phyloP scores from a whole-genome alignment of 176 grass and related monocot species.

The Paspalum vaginatum region DNA sequence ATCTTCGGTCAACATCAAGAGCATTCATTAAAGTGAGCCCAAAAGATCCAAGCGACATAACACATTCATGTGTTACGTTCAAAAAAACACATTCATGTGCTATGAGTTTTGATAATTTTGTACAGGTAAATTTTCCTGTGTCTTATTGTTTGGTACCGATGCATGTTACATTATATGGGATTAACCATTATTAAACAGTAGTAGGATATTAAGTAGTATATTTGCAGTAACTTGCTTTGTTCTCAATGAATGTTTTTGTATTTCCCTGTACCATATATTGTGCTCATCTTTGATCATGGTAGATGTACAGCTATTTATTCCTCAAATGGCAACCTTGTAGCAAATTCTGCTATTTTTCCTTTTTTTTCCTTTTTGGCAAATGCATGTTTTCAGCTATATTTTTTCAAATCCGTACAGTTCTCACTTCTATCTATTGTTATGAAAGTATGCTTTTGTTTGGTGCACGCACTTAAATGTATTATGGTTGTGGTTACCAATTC shows the following conservation, averaged over 20 bases:
- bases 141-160: constrained; percentile 23
- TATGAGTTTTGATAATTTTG: constrained; percentile 90
- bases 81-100: too few species aligned
- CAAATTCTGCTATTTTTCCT: constrained; percentile 14
- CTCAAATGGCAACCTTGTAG: neutral
- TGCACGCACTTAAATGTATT: constrained; percentile 11
- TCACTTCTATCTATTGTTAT: constrained; percentile 19
- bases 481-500: constrained; percentile 24
- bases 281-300: constrained; percentile 18
- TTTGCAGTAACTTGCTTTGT: constrained; percentile 28
- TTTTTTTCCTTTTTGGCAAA: too few species aligned
- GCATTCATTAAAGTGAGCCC: constrained; percentile 81
- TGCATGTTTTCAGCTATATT: too few species aligned
- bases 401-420: neutral
- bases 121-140: constrained; percentile 70
- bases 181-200: constrained; percentile 25
- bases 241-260: neutral
- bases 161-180: neutral
- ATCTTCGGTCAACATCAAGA: constrained; percentile 60
- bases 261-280: constrained; percentile 23
- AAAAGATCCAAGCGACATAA: constrained; percentile 67
- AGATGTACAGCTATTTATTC: neutral
- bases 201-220: neutral
- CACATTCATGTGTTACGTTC: too few species aligned
- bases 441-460: constrained; percentile 10